Conservation (phyloP, 805 yeast species). For the Hanseniaspora mollemarum region DNA sequence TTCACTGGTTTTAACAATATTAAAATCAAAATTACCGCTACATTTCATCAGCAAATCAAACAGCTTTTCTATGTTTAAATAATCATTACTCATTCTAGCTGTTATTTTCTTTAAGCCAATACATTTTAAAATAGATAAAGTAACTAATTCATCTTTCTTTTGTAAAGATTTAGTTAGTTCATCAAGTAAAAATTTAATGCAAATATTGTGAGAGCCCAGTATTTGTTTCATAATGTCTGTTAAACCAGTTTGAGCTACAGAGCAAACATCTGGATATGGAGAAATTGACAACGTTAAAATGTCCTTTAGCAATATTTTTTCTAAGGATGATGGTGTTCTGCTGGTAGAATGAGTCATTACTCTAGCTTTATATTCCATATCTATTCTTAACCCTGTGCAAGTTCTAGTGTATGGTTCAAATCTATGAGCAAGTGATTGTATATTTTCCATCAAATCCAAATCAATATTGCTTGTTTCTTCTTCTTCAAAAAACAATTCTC, state of each 20-base stretch:
- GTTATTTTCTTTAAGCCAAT: slow-evolving; percentile 49
- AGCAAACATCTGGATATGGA: slow-evolving; percentile 55
- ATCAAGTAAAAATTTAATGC: slow-evolving; percentile 41
- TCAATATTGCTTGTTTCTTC: slow-evolving; percentile 45
- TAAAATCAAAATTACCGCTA: slow-evolving; percentile 46
- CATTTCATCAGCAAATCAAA: slow-evolving; percentile 38
- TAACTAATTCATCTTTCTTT: slow-evolving; percentile 39
- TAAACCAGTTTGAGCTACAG: slow-evolving; percentile 57
- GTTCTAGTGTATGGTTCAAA: slow-evolving; percentile 67
- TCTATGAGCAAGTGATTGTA: slow-evolving; percentile 53
- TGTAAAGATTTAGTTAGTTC: slow-evolving; percentile 41
- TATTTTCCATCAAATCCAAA: slow-evolving; percentile 43
- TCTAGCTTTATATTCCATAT: slow-evolving; percentile 63
- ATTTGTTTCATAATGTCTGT: slow-evolving; percentile 59
- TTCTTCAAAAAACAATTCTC: slow-evolving; percentile 49
- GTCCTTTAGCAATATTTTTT: slow-evolving; percentile 51
- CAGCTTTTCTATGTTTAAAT: slow-evolving; percentile 38
- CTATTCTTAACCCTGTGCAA: slow-evolving; percentile 62
- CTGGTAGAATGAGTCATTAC: slow-evolving; percentile 60
- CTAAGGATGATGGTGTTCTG: slow-evolving; percentile 56
- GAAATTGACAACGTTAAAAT: slow-evolving; percentile 56
- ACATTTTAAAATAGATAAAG: slow-evolving; percentile 53
- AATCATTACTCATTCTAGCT: slow-evolving; percentile 48
- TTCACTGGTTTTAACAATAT: slow-evolving; percentile 36
- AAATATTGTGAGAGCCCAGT: slow-evolving; percentile 49